phyloP scores from a whole-genome alignment of 352 stramenopile genomes.

The Hyphochytrium catenoides region DNA sequence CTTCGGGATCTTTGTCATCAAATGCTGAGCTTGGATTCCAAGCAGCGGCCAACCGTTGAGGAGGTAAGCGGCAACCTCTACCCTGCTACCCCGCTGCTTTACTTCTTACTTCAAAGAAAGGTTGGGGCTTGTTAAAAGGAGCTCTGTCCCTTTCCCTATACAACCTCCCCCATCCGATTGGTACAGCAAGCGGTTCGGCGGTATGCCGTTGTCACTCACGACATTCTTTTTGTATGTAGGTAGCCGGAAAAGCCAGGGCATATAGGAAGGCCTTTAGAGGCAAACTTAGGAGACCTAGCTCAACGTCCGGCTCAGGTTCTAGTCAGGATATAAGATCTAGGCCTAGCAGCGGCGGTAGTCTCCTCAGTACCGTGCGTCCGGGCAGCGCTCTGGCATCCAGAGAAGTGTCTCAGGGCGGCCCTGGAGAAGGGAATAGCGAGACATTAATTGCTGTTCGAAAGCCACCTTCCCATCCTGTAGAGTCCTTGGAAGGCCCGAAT shows the following conservation, averaged over 20 bases:
- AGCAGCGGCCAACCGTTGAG: slow-evolving; percentile 27
- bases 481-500: background rate
- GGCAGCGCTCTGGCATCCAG: no score
- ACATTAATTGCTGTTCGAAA: background rate
- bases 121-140: slow-evolving; percentile 12
- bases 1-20: slow-evolving; percentile 23
- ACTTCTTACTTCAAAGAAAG: slow-evolving; percentile 12
- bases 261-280: no score
- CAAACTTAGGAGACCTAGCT: no score
- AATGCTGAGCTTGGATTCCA: slow-evolving; percentile 37
- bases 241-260: background rate
- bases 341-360: no score
- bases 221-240: slow-evolving; percentile 5
- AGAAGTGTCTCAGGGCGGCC: slow-evolving; percentile 6
- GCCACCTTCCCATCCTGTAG: background rate
- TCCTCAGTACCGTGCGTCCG: no score
- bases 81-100: slow-evolving; percentile 15
- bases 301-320: no score
- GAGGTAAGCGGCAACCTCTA: slow-evolving; percentile 17
- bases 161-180: slow-evolving; percentile 5
- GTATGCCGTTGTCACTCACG: slow-evolving; percentile 7
- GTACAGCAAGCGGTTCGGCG: slow-evolving; percentile 2
- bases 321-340: no score
- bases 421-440: slow-evolving; percentile 7
- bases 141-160: slow-evolving; percentile 9